Evolutionary conservation across 352 stramenopile species (phyloP).

Genomic region (Phytophthora vignae): DNA sequence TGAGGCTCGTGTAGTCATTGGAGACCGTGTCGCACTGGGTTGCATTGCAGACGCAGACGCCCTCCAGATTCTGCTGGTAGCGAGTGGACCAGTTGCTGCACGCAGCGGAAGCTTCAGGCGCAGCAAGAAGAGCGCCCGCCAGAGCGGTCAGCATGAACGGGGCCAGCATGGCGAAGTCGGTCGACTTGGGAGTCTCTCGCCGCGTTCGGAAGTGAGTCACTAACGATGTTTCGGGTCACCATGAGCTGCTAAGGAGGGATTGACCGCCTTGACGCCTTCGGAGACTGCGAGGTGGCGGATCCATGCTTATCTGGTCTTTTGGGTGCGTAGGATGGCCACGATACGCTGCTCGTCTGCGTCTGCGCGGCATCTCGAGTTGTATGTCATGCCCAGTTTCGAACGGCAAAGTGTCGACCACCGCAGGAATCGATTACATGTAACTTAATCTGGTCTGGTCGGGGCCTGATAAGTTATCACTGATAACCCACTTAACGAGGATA

Average conservation of each 20-base stretch:
- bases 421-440: constrained; percentile 5
- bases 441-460: constrained; percentile 9
- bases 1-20: constrained; percentile 50
- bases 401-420: constrained; percentile 18
- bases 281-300: constrained; percentile 9
- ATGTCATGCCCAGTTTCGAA: constrained; percentile 33
- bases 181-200: neutral
- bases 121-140: neutral
- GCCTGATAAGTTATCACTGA: neutral
- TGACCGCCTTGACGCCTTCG: neutral
- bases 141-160: constrained; percentile 9
- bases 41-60: constrained; percentile 53
- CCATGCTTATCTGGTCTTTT: constrained; percentile 27
- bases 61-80: constrained; percentile 46
- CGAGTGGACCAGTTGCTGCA: constrained; percentile 49
- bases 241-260: neutral
- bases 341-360: constrained; percentile 11
- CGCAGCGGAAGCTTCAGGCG: neutral
- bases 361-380: constrained; percentile 6
- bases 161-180: constrained; percentile 1
- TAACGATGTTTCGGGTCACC: neutral
- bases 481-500: neutral
- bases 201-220: constrained; percentile 14
- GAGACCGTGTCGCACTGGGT: constrained; percentile 55
- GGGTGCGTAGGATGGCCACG: constrained; percentile 34